Percentiles rank a stretch among this genome's conserved stretches.
Conservation (phyloP, 306 rosid species). For the Lagenaria siceraria region DNA sequence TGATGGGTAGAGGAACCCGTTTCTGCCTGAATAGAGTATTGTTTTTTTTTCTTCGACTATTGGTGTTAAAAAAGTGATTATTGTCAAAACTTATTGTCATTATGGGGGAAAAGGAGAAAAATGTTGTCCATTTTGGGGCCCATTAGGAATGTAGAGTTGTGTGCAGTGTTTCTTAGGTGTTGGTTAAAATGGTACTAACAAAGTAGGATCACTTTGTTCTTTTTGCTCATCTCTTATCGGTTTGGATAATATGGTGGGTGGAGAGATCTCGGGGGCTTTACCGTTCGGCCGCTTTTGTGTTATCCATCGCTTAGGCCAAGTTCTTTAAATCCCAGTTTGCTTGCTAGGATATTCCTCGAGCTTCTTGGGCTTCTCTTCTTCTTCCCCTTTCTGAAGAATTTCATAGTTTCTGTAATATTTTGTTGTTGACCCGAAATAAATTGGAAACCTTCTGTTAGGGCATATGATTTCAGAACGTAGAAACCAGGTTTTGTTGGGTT, state of each 20-base stretch:
- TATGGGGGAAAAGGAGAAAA: conserved; percentile 23
- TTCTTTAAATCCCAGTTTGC: conserved; percentile 33
- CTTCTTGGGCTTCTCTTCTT: conserved; percentile 19
- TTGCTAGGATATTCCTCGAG: conserved; percentile 16
- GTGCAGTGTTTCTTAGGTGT: conserved; percentile 36
- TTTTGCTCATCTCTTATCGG: conserved; percentile 21
- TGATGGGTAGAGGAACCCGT: conserved; percentile 25
- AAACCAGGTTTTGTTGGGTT: not conserved
- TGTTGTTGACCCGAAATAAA: conserved; percentile 28
- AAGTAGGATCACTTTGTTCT: conserved; percentile 35
- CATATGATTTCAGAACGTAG: not conserved
- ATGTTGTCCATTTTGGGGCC: conserved; percentile 22
- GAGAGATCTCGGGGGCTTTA: conserved; percentile 27
- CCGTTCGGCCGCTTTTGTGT: conserved; percentile 21
- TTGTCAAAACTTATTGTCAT: conserved; percentile 16
- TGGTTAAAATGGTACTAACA: conserved; percentile 41
- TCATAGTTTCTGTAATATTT: conserved; percentile 37
- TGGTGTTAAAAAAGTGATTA: conserved; percentile 22
- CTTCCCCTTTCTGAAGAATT: conserved; percentile 21
- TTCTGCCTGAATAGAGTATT: conserved; percentile 17
- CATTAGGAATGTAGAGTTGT: conserved; percentile 37
- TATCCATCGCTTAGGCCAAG: conserved; percentile 24
- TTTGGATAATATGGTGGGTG: conserved; percentile 27
- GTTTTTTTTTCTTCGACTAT: conserved; percentile 22
- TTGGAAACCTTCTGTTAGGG: conserved; percentile 19